These are phyloP conservation scores for Otatea glauca DNA, from an alignment of 176 grass and related monocot species.

Conservation along the genomic window DNA sequence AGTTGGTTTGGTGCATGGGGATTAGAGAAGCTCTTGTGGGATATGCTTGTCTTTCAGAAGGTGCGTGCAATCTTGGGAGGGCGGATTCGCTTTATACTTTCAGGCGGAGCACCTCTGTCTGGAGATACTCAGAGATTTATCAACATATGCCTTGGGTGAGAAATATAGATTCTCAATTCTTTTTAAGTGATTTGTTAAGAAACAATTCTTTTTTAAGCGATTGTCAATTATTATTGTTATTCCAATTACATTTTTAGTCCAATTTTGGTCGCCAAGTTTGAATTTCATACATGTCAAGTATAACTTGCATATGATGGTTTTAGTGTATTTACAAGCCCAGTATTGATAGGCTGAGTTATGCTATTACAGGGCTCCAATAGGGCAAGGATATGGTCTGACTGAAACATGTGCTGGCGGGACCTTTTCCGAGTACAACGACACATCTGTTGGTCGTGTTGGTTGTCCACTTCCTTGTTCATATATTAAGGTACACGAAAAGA, in stretches of 20 bases:
- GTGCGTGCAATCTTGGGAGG: constrained; percentile 82
- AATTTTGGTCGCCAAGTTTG: background rate
- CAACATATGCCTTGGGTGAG: constrained; percentile 98
- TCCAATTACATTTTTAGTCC: background rate
- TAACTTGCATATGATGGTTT: constrained; percentile 15
- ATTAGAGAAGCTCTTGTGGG: constrained; percentile 85
- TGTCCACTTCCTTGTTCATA: constrained; percentile 83
- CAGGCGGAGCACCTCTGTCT: constrained; percentile 88
- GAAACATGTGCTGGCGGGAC: constrained; percentile 94
- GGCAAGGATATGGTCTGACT: constrained; percentile 96
- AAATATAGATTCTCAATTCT: constrained; percentile 24
- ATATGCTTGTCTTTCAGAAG: constrained; percentile 85
- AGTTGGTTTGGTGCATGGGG: constrained; percentile 98
- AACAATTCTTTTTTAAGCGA: background rate
- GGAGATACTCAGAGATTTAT: constrained; percentile 94
- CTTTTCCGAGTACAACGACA: constrained; percentile 88
- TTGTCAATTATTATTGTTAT: background rate
- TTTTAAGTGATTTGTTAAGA: background rate
- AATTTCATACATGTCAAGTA: constrained; percentile 12
- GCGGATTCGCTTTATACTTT: constrained; percentile 73
- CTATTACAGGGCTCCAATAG: constrained; percentile 76
- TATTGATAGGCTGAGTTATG: constrained; percentile 24
- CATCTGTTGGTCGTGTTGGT: constrained; percentile 90
- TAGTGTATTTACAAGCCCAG: background rate
- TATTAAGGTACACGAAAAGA: constrained; percentile 66